Percentiles rank a stretch among this genome's conserved stretches.
These are phyloP conservation scores for Crepidotus variabilis DNA, from an alignment of 768 basidiomycete species.

Conservation along the genomic window DNA sequence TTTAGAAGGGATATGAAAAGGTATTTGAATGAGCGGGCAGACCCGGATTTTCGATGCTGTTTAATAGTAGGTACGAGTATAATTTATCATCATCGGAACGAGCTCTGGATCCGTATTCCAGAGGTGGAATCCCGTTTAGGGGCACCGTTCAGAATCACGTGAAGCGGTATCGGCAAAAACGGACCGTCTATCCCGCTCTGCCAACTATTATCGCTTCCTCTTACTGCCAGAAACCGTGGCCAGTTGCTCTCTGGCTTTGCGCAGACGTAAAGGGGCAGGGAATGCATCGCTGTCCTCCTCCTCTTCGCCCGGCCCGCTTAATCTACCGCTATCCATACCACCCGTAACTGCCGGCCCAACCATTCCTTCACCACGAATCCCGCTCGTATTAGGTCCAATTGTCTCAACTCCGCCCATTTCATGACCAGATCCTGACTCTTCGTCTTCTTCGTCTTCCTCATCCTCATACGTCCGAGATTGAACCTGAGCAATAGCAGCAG, in stretches of 20 bases:
- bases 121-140: neutral
- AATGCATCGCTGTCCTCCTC: constrained; percentile 75
- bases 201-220: constrained; percentile 53
- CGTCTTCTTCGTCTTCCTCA: constrained; percentile 50
- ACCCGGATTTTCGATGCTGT: constrained; percentile 17
- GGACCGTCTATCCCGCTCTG: neutral
- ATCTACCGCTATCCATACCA: constrained; percentile 15
- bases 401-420: constrained; percentile 45
- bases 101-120: neutral
- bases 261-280: constrained; percentile 65
- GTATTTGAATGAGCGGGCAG: constrained; percentile 17
- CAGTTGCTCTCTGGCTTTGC: constrained; percentile 55
- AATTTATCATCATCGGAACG: constrained; percentile 4
- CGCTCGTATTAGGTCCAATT: constrained; percentile 60
- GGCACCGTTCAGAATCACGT: constrained; percentile 21
- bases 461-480: constrained; percentile 58
- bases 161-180: constrained; percentile 15
- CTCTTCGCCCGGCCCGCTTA: constrained; percentile 35
- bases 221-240: constrained; percentile 47
- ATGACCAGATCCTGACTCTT: constrained; percentile 48
- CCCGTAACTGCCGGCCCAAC: constrained; percentile 22
- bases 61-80: constrained; percentile 5
- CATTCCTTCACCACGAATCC: constrained; percentile 45
- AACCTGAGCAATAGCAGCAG: constrained; percentile 74
- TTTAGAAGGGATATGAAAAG: constrained; percentile 8